These are phyloP conservation scores for Aphanomyces euteiches DNA, from an alignment of 352 stramenopile genomes.

Conservation along the genomic window DNA sequence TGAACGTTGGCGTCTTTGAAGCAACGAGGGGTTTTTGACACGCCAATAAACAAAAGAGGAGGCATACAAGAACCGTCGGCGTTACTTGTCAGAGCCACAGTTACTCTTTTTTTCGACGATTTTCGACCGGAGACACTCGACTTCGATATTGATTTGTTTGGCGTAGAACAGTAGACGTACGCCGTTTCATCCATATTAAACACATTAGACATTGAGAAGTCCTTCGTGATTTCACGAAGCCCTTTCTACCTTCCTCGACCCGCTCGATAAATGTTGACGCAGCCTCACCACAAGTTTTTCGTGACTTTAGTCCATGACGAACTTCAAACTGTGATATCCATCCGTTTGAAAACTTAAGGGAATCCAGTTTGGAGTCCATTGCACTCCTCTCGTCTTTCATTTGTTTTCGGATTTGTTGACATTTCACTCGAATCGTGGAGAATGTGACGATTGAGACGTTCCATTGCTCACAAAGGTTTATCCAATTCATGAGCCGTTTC, in stretches of 20 bases:
- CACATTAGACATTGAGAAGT: background rate
- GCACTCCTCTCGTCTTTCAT: no score
- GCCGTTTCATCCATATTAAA: background rate
- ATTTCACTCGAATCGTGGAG: no score
- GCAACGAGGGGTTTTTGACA: constrained; percentile 35
- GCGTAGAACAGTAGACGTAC: background rate
- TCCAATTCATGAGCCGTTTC: no score
- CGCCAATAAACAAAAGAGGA: constrained; percentile 38
- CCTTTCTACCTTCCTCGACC: background rate
- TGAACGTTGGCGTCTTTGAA: constrained; percentile 30
- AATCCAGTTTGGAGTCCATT: background rate
- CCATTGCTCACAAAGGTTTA: no score
- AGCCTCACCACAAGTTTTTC: background rate
- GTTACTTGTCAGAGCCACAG: constrained; percentile 36
- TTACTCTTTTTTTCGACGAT: constrained; percentile 36
- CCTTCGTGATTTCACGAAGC: background rate
- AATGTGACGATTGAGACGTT: no score
- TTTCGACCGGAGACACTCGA: constrained; percentile 30
- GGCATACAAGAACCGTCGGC: constrained; percentile 38
- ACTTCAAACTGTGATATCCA: background rate
- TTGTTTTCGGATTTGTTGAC: no score
- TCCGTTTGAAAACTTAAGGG: background rate
- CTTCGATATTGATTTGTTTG: constrained; percentile 11
- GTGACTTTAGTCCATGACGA: background rate
- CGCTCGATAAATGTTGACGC: background rate